Percentiles rank a stretch among this genome's conserved stretches.
Evolutionary conservation across 179 eudicot genomes (phyloP).

Genomic region (Actinidia polygama): DNA sequence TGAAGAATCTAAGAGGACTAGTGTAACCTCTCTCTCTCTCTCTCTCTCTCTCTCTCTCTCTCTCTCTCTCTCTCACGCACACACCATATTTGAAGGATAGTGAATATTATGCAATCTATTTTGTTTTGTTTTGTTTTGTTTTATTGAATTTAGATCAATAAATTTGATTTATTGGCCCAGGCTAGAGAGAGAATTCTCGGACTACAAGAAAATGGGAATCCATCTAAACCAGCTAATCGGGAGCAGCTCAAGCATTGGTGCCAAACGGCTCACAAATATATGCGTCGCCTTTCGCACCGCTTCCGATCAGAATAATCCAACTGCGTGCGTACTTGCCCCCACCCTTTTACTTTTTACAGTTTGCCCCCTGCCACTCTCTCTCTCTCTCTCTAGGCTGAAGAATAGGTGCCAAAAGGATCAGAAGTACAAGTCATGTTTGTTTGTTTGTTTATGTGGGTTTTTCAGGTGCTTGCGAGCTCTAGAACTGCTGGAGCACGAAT

Average conservation of each 20-base stretch:
- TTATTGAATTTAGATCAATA: too few species aligned
- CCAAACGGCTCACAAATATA: slow-evolving; percentile 77
- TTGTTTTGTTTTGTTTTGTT: too few species aligned
- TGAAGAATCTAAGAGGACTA: slow-evolving; percentile 59
- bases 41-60: neutral
- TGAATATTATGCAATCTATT: too few species aligned
- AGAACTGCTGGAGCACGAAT: slow-evolving; percentile 83
- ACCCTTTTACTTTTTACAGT: neutral
- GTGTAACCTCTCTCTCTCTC: slow-evolving; percentile 39
- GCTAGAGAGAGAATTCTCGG: slow-evolving; percentile 67
- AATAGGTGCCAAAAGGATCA: too few species aligned
- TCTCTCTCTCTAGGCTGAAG: neutral
- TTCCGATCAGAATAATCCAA: slow-evolving; percentile 73
- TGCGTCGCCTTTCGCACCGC: slow-evolving; percentile 92
- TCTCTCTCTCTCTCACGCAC: neutral
- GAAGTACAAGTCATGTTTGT: neutral
- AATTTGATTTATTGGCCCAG: slow-evolving; percentile 24
- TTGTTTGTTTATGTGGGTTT: neutral
- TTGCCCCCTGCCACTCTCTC: neutral
- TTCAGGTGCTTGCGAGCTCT: slow-evolving; percentile 80
- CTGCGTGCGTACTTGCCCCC: slow-evolving; percentile 47
- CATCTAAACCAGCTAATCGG: slow-evolving; percentile 95
- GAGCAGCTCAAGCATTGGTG: slow-evolving; percentile 98
- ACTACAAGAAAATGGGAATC: slow-evolving; percentile 79
- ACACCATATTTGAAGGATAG: too few species aligned